Evolutionary conservation across 169 alveolate species (phyloP), one percentile per base, ranked within the genome.

Genomic region (Amoebophrya sp.): DNA sequence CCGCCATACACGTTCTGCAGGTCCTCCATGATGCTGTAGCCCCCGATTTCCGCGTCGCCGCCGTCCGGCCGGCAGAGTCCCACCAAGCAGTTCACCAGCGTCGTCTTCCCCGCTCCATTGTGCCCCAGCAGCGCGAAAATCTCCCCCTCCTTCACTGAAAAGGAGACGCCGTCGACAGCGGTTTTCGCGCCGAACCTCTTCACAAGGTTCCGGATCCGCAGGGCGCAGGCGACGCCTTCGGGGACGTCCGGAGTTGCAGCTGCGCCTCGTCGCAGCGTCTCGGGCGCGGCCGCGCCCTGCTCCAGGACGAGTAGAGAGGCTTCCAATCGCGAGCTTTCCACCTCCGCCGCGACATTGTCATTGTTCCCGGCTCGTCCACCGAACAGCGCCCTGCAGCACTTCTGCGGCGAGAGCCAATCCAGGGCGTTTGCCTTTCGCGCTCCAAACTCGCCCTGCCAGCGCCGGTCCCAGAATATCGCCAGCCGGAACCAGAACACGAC

Each of bases 81-180:
- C 29, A 58, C 23, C 26, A 58, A n/a, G 39, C 26, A 58, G 15
- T 95, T 94, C 31, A 95, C 94, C 13, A 95, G 91, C 2, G 98
- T 94, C 2, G 98, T 94, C 91, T 96, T 96, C 50, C 98, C 98
- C 26, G 98, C 97, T 26, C 98, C 98, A 90, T 96, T 97, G 92
- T 96, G 98, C 0, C 98, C 98, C 69, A 97, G 93, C n/a, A 96
- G 91, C 69, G 96, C 96, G 88, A 95, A 95, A 0, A 95, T 95
- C 93, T 96, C 95, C 39, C 96, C 96, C 91, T 92, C 91, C 89
- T 93, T 94, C 94, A 95, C 93, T 50, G 95, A 95, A 48, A 95
- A 91, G 90, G 90, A 90, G 13, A 42, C 48, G n/a, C n/a, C n/a
- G n/a, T n/a, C n/a, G n/a, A n/a, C n/a, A n/a, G n/a, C n/a, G n/a